Percentiles rank a stretch among this genome's conserved stretches.
Conservation (phyloP, 2,329 filamentous ascomycete species). For the Aureobasidium sp. region DNA sequence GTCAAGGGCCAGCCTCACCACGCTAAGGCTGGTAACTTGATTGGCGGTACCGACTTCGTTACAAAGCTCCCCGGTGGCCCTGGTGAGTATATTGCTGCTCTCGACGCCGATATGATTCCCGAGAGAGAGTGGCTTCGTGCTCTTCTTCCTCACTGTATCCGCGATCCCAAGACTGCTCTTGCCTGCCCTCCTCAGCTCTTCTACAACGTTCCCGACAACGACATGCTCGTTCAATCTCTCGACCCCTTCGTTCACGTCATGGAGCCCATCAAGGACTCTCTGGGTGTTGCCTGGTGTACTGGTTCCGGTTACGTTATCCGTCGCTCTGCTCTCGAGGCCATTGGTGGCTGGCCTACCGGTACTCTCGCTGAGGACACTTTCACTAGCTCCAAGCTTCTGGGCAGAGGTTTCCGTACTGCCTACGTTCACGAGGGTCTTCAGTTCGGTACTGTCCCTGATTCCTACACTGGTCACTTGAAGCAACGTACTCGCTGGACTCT, state of each 20-base stretch:
- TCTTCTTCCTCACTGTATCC: slow-evolving; percentile 51
- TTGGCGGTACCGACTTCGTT: slow-evolving; percentile 41
- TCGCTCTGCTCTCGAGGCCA: slow-evolving; percentile 52
- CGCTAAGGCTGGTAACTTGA: slow-evolving; percentile 60
- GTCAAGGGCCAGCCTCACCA: slow-evolving; percentile 29
- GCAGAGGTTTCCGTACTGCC: slow-evolving; percentile 55
- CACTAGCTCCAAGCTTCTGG: slow-evolving; percentile 53
- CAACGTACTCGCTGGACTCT: slow-evolving; percentile 51
- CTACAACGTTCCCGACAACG: slow-evolving; percentile 54
- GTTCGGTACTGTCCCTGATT: slow-evolving; percentile 53
- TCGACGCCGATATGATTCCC: slow-evolving; percentile 64
- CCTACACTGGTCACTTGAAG: slow-evolving; percentile 49
- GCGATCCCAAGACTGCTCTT: slow-evolving; percentile 50
- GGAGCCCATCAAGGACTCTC: slow-evolving; percentile 41
- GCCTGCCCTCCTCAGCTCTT: slow-evolving; percentile 57
- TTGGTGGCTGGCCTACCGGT: slow-evolving; percentile 55
- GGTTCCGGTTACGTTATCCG: slow-evolving; percentile 57
- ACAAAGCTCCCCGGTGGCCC: slow-evolving; percentile 20
- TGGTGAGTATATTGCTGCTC: slow-evolving; percentile 45
- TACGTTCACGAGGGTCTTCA: slow-evolving; percentile 55
- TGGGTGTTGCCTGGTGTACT: slow-evolving; percentile 55
- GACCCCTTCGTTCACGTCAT: slow-evolving; percentile 53
- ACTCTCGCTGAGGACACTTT: slow-evolving; percentile 56
- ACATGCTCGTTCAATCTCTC: slow-evolving; percentile 53
- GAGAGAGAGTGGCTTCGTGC: slow-evolving; percentile 54